Evolutionary conservation across 805 yeast species (phyloP).

Genomic region (Clavispora carvajalis): DNA sequence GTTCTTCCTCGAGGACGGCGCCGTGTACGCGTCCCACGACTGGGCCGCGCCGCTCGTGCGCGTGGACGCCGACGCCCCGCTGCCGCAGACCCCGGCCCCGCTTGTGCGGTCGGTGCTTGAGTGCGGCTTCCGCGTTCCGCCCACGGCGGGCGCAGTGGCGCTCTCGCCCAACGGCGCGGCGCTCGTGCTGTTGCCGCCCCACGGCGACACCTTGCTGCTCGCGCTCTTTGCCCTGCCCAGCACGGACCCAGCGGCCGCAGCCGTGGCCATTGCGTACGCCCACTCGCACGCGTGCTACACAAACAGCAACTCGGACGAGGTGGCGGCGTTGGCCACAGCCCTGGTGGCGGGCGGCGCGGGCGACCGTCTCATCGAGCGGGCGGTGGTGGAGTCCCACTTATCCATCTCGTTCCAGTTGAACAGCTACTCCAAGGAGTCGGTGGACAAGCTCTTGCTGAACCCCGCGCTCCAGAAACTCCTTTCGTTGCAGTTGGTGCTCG

Average conservation of each 20-base stretch:
- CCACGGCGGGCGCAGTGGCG: slow-evolving; percentile 30
- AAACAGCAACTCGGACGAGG: slow-evolving; percentile 63
- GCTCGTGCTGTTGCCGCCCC: neutral
- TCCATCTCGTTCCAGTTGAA: slow-evolving; percentile 70
- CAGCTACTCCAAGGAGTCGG: slow-evolving; percentile 59
- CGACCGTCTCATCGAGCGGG: slow-evolving; percentile 31
- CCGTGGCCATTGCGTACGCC: slow-evolving; percentile 58
- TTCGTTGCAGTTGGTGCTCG: slow-evolving; percentile 63
- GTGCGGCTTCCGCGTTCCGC: slow-evolving; percentile 50
- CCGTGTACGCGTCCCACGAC: neutral
- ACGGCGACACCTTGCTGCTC: neutral
- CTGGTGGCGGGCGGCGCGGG: slow-evolving; percentile 5
- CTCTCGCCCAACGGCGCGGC: slow-evolving; percentile 2
- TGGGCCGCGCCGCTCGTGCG: neutral
- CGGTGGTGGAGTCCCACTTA: slow-evolving; percentile 65
- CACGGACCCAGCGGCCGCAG: slow-evolving; percentile 22
- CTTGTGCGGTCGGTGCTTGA: slow-evolving; percentile 43
- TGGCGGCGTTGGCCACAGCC: slow-evolving; percentile 50
- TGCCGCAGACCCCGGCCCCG: slow-evolving; percentile 9
- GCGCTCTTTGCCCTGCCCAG: neutral
- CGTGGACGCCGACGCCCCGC: neutral
- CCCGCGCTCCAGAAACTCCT: slow-evolving; percentile 74
- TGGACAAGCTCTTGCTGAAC: slow-evolving; percentile 67
- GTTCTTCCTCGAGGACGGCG: neutral
- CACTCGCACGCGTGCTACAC: slow-evolving; percentile 71